Evolutionary conservation across 352 stramenopile species (phyloP), one percentile per base, ranked within the genome.

Genomic region (Phytopythium kandeliae): DNA sequence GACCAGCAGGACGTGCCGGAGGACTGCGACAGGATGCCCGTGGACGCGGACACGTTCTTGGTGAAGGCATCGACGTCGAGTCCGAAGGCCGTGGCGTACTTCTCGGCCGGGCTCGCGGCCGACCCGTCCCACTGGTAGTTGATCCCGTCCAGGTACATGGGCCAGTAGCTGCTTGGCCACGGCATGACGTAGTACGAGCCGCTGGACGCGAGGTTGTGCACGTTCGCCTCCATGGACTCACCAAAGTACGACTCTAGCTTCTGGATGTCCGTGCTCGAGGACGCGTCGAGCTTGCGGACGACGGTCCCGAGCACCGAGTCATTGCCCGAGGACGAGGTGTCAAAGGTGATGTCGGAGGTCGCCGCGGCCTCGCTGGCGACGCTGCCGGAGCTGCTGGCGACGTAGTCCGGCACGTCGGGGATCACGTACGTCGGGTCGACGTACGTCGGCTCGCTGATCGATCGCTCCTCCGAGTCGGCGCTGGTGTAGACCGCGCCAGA

Each of bases 81-180:
- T 1, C 51, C 60, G 36, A 82, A 85, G 11, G 71, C 74, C 1
- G 22, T 65, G 5, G 74, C 74, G 48, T 85, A 85, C 58, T 83
- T 83, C 37, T 59, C 62, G 12, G 71, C 54, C 8, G 74, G 35
- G 28, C 38, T 35, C 3, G 47, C 11, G 3, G 33, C 57, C 55
- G 55, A 67, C n/a, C 54, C 25, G 45, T 66, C 52, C 72, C 71
- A 78, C 13, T 49, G 58, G 57, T 67, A 67, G 65, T 87, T 87
- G 64, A 87, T 87, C 37, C 76, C 65, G 57, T 87, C 76, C 12
- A 66, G 44, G 59, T 79, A 87, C 30, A 63, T 60, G 3, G 76
- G 69, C 71, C 71, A 87, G 60, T 86, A 89, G 54, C 67, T 72
- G 24, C 58, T 67, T 2, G 69, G 46, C 74, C 74, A 85, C 15